Base-by-base conservation (phyloP, 1,139 yeast genomes). In the Candida buenavistaensis region DNA sequence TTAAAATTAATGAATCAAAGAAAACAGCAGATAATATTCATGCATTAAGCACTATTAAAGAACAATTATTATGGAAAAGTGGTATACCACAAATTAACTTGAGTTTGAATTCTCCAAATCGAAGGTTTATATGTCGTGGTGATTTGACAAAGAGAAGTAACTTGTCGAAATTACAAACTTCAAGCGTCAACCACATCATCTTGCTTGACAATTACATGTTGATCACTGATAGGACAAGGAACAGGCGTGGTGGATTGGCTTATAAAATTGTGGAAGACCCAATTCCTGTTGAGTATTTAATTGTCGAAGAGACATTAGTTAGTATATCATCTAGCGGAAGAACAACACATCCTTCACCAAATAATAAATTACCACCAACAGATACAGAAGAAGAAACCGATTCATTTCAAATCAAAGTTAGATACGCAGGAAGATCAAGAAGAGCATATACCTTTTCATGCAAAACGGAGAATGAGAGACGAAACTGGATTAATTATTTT, bases 121-220 rank as follows among this genome's bases (percentile, higher is more conserved):
- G 96, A 42, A 72, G 64, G 44, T 64, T 87, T 26, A 54, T 82
- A 25, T 68, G 69, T 46, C 65, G 83, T 14, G 94, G 92, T 1
- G 77, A 75, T 30, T 72, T 83, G 15, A 52, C 67, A 5, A 67
- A 86, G 37, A 78, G 81, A 45, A 82, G 89, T 23, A 86, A 80
- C 35, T 61, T 66, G 62, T 80, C 71, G 68, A 29, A 29, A 16
- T 15, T 29, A 5, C 68, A 74, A 37, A 80, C 69, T 38, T 68
- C 75, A 35, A 67, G 57, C 43, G 68, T 56, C 5, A 63, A 62
- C 12, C 84, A 79, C 47, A 50, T 85, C 23, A 77, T 87, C 16
- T 59, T 87, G 25, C 62, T 88, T 36, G 96, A 88, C 52, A 85
- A 88, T 50, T 86, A 70, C 48, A 57, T 88, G 30, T 61, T 88